phyloP scores from a whole-genome alignment of 2,329 filamentous ascomycete genomes.

The Amauroascus verrucosus region DNA sequence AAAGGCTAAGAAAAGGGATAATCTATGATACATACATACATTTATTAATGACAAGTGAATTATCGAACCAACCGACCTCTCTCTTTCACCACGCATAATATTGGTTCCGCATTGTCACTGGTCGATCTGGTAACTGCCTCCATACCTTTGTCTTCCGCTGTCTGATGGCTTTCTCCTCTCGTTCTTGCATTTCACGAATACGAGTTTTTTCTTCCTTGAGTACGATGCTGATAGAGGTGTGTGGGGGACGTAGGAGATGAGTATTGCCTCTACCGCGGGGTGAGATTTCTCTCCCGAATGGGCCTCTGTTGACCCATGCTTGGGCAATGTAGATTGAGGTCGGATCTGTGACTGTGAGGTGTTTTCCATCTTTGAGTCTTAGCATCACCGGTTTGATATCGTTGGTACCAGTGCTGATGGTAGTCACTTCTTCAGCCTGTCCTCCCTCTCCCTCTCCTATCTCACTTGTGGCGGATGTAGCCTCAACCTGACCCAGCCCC shows the following conservation, averaged over 20 bases:
- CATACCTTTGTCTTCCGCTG: constrained; percentile 66
- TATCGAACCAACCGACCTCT: background rate
- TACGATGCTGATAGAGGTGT: constrained; percentile 65
- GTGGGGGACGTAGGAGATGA: constrained; percentile 57
- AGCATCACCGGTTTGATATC: constrained; percentile 8
- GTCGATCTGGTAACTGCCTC: constrained; percentile 78
- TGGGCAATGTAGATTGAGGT: constrained; percentile 83
- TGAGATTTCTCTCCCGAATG: constrained; percentile 51
- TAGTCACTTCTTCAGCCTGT: background rate
- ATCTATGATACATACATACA: constrained; percentile 9
- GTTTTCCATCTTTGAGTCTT: constrained; percentile 57
- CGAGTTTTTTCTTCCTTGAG: constrained; percentile 91
- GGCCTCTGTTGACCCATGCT: constrained; percentile 79
- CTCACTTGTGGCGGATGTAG: constrained; percentile 5
- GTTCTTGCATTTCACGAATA: constrained; percentile 68
- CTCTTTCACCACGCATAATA: constrained; percentile 71
- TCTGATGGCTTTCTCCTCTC: constrained; percentile 65
- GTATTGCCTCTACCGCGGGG: constrained; percentile 66
- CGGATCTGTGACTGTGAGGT: constrained; percentile 59
- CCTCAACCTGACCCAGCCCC: constrained; percentile 49
- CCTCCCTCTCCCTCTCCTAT: constrained; percentile 10
- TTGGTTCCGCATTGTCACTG: constrained; percentile 71
- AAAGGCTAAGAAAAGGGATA: background rate
- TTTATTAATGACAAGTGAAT: too few species aligned
- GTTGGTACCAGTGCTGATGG: background rate